Conservation (phyloP, 2,329 filamentous ascomycete genomes). For the Cercospora sp. region DNA sequence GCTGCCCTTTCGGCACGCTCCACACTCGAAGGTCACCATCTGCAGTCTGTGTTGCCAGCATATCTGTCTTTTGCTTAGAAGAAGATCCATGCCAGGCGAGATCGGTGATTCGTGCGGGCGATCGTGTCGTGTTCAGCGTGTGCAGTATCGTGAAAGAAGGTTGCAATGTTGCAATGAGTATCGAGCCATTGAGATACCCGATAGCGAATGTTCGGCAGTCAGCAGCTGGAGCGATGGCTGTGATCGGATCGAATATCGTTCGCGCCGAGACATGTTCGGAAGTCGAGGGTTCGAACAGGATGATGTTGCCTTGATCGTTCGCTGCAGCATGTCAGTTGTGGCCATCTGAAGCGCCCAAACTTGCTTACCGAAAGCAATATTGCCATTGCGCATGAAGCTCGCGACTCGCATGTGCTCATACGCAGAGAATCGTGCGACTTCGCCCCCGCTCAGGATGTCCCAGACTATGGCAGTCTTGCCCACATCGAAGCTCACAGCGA, state of each 20-base stretch:
- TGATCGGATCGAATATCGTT: conserved; percentile 93
- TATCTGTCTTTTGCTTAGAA: conserved; percentile 92
- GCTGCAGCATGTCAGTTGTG: conserved; percentile 54
- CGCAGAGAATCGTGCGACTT: conserved; percentile 87
- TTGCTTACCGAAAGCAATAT: conserved; percentile 85
- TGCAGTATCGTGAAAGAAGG: conserved; percentile 93
- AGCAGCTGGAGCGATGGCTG: conserved; percentile 81
- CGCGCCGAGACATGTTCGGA: conserved; percentile 88
- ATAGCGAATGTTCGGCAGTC: conserved; percentile 96
- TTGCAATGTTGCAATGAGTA: conserved; percentile 83
- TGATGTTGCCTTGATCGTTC: conserved; percentile 88
- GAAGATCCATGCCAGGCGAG: conserved; percentile 96
- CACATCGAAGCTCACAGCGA: conserved; percentile 90
- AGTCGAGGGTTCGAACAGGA: conserved; percentile 89
- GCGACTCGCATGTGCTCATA: conserved; percentile 84
- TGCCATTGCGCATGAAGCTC: conserved; percentile 95
- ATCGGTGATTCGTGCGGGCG: conserved; percentile 82
- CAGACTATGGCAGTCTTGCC: conserved; percentile 93
- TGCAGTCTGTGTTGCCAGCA: conserved; percentile 89
- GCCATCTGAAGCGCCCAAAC: neutral
- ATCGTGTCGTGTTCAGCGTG: conserved; percentile 79
- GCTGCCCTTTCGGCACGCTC: conserved; percentile 84
- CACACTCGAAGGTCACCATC: conserved; percentile 93
- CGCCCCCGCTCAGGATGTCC: conserved; percentile 89
- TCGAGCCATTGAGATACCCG: conserved; percentile 92